phyloP scores from a whole-genome alignment of 2,329 filamentous ascomycete species.

The Penicillium carneum region DNA sequence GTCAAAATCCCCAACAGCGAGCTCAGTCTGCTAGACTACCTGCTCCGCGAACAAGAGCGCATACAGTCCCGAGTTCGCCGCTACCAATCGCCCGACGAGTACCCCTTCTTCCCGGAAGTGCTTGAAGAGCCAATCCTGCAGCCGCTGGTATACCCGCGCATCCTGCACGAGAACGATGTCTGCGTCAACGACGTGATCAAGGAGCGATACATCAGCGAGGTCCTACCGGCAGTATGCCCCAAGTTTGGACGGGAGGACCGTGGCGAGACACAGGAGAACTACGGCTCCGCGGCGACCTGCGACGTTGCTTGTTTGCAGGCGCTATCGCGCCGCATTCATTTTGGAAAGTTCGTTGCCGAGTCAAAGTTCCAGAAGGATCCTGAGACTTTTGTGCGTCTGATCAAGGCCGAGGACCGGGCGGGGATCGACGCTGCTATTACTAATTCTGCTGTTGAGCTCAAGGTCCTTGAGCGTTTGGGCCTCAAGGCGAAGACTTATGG shows the following conservation, averaged over 20 bases:
- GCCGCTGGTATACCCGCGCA: constrained; percentile 83
- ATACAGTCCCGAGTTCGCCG: constrained; percentile 91
- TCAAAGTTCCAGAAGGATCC: constrained; percentile 87
- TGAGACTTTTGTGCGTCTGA: constrained; percentile 80
- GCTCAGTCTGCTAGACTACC: constrained; percentile 91
- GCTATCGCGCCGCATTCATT: constrained; percentile 88
- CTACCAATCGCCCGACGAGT: constrained; percentile 95
- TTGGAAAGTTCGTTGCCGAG: constrained; percentile 98
- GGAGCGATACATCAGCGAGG: constrained; percentile 78
- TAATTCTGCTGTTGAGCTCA: constrained; percentile 84
- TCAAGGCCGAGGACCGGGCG: constrained; percentile 77
- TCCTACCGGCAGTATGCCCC: constrained; percentile 84
- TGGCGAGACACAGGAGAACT: constrained; percentile 89
- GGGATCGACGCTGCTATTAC: constrained; percentile 92
- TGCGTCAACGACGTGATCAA: constrained; percentile 91
- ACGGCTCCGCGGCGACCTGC: constrained; percentile 87
- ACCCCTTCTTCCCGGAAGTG: constrained; percentile 89
- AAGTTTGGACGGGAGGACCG: constrained; percentile 77
- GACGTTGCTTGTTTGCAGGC: constrained; percentile 92
- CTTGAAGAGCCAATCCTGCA: constrained; percentile 83
- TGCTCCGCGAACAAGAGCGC: constrained; percentile 85
- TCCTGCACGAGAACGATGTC: constrained; percentile 86
- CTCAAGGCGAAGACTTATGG: constrained; percentile 94
- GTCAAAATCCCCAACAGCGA: constrained; percentile 75
- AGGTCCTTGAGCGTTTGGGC: constrained; percentile 84